Evolutionary conservation across 148 eudicot species (phyloP), one percentile per base, ranked within the genome.

Genomic region (Rhododendron vialii): DNA sequence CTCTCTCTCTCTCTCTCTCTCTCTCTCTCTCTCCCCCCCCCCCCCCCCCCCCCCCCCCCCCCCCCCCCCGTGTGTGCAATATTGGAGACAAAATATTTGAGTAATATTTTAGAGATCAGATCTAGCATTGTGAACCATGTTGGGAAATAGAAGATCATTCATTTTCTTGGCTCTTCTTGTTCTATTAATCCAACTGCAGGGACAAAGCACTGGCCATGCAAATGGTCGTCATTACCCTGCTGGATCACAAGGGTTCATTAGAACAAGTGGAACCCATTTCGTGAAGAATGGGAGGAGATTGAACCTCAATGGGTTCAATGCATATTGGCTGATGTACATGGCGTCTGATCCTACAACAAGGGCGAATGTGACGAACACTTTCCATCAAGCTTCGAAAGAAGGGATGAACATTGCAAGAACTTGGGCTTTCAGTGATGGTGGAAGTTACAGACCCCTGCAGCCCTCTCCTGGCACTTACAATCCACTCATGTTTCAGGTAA

Each of bases 371-470:
- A 33, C 87, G 0, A 80, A 47, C 11, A 85, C 86, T 22, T 59
- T 86, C 77, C 65, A 47, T 18, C 87, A 90, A 69, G 91, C 91
- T 51, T 86, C 91, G 2, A 78, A 80, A n/a, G 18, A 84, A 9
- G 90, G 89, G 17, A 83, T 90, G 85, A 89, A 89, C 28, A 84
- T 90, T 12, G 86, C 85, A 1, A 88, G 92, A 45, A 90, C 89
- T 53, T 90, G 92, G 92, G 92, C 89, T 81, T 88, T 88, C 30
- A 85, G 87, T 63, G 92, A 90, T 65, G 92, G 90, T 14, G 50
- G 24, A 3, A 85, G 73, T 45, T 6, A 82, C 71, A 83, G 80
- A 50, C 41, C 92, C 24, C 61, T 90, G 8, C 92, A 90, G 71
- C 36, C 63, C 17, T 83, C 87, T 74, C 92, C 92, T 43, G 92